A percentile compares a stretch with the other conserved stretches of the same genome.
phyloP scores from a whole-genome alignment of 768 basidiomycete species.

The Trametes sanguinea region DNA sequence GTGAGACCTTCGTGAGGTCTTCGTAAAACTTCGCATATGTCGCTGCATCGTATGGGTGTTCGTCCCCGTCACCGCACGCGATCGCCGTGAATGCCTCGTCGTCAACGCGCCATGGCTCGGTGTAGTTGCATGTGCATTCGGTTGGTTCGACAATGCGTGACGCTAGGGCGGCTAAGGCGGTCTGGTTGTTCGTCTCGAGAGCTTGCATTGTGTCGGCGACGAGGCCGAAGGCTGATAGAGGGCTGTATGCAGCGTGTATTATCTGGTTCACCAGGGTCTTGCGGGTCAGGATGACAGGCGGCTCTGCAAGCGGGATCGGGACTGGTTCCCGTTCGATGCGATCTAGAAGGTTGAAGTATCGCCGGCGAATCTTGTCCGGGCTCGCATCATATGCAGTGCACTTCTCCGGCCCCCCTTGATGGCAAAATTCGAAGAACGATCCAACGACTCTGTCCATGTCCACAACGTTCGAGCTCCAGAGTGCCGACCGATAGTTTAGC shows the following conservation, averaged over 20 bases:
- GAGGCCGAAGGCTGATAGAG: neutral
- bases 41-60: constrained; percentile 9
- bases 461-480: constrained; percentile 29
- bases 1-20: constrained; percentile 1
- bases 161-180: constrained; percentile 14
- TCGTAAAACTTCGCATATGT: constrained; percentile 9
- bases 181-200: constrained; percentile 16
- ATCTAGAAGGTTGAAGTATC: constrained; percentile 15
- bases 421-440: constrained; percentile 24
- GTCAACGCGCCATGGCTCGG: constrained; percentile 5
- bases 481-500: constrained; percentile 24
- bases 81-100: constrained; percentile 18
- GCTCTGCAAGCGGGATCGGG: constrained; percentile 14
- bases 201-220: constrained; percentile 17
- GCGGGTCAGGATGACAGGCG: constrained; percentile 16
- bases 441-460: constrained; percentile 28
- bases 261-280: constrained; percentile 12
- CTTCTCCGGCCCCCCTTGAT: constrained; percentile 26
- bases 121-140: constrained; percentile 14
- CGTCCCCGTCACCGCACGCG: constrained; percentile 22
- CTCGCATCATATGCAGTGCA: constrained; percentile 31
- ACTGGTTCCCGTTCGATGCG: constrained; percentile 13
- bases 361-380: constrained; percentile 22
- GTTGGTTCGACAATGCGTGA: constrained; percentile 6
- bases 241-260: constrained; percentile 15